Evolutionary conservation across 73 alveolate species (phyloP).

Genomic region (Paramecium sexaurelia): DNA sequence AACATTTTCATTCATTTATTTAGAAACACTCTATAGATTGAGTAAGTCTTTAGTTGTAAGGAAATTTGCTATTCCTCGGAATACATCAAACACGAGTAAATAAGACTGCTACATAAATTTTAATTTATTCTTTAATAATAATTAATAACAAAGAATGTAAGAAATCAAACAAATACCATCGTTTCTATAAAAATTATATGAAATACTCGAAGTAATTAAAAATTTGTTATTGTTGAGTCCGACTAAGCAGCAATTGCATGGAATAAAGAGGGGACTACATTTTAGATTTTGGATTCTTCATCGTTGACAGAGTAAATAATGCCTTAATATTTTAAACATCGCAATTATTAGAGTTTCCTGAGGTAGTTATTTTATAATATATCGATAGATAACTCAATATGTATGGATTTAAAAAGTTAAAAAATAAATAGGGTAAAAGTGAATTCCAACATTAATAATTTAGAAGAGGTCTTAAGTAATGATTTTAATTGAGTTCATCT

Average conservation of each 20-base stretch:
- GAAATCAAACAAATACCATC: constrained; percentile 18
- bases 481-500: background rate
- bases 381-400: constrained; percentile 13
- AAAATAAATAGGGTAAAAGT: background rate
- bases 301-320: background rate
- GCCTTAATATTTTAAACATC: constrained; percentile 31
- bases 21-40: background rate
- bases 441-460: background rate
- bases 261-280: background rate
- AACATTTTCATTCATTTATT: background rate
- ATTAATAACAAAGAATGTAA: background rate
- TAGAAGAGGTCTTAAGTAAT: background rate
- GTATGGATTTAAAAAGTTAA: constrained; percentile 38
- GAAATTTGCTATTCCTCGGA: background rate
- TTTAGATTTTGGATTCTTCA: background rate
- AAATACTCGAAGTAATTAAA: background rate
- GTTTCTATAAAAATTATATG: constrained; percentile 4
- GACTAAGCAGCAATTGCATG: background rate
- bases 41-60: background rate
- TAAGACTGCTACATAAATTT: constrained; percentile 5
- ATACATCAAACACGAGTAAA: background rate
- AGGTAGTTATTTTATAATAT: background rate
- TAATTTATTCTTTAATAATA: background rate
- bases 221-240: background rate
- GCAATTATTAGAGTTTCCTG: constrained; percentile 29